Conservation (phyloP, 2,329 filamentous ascomycete genomes). For the Talaromyces sp. region DNA sequence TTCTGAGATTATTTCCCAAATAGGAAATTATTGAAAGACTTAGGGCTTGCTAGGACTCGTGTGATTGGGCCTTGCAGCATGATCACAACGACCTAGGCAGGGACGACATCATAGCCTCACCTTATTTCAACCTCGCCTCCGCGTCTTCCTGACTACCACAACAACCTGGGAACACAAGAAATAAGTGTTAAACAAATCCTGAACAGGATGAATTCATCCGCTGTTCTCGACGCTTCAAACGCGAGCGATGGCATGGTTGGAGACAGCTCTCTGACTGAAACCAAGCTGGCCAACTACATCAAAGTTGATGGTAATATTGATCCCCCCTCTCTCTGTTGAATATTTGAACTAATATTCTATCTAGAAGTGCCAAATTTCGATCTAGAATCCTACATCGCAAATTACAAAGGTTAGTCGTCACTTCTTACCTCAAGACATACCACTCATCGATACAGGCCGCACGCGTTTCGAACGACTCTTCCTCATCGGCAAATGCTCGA, state of each 20-base stretch:
- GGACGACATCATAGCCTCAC: conserved; percentile 9
- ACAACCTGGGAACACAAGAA: background rate
- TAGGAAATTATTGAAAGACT: conserved; percentile 5
- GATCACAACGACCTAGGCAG: background rate
- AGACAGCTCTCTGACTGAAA: background rate
- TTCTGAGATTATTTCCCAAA: background rate
- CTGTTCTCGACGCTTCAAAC: conserved; percentile 1
- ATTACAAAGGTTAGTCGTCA: conserved; percentile 68
- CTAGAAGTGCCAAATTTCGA: conserved; percentile 82
- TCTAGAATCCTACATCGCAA: conserved; percentile 83
- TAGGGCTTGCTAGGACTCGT: background rate
- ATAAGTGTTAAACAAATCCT: background rate
- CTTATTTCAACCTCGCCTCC: conserved; percentile 1
- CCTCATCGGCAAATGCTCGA: conserved; percentile 76
- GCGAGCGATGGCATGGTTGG: background rate
- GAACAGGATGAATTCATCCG: conserved; percentile 5
- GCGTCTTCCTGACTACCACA: background rate
- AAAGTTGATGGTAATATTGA: conserved; percentile 18
- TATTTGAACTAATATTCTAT: background rate
- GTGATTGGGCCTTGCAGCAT: conserved; percentile 1
- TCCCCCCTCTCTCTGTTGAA: no score
- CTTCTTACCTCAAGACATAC: background rate
- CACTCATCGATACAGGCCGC: conserved; percentile 56
- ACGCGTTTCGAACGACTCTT: conserved; percentile 78
- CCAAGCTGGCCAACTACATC: background rate